Evolutionary conservation across 2,329 filamentous ascomycete genomes (phyloP).

Genomic region (Neonectria magnoliae): DNA sequence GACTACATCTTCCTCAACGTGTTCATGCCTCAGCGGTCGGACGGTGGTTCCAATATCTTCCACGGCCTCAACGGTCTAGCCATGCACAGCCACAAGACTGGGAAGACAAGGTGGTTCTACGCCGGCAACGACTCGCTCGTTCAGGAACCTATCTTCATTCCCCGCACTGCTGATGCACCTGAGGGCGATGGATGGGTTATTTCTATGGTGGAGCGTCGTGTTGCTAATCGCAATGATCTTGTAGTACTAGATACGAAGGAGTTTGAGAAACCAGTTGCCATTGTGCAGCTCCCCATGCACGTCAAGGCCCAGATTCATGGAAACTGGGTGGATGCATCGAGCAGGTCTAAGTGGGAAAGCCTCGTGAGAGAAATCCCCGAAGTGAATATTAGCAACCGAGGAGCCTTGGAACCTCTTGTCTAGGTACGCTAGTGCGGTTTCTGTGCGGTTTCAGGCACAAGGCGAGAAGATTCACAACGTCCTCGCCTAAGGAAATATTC

Average conservation of each 20-base stretch:
- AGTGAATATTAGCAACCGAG: neutral
- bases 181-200: slow-evolving; percentile 28
- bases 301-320: slow-evolving; percentile 23
- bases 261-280: slow-evolving; percentile 21
- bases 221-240: slow-evolving; percentile 19
- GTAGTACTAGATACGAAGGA: slow-evolving; percentile 19
- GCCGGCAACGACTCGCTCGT: slow-evolving; percentile 19
- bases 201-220: slow-evolving; percentile 7
- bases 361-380: slow-evolving; percentile 7
- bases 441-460: neutral
- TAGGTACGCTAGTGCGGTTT: neutral
- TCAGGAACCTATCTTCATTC: slow-evolving; percentile 28
- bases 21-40: slow-evolving; percentile 4
- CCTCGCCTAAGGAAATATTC: too few species aligned
- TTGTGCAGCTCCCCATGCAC: slow-evolving; percentile 26
- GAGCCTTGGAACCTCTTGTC: slow-evolving; percentile 7
- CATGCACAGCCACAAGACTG: slow-evolving; percentile 20
- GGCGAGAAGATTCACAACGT: too few species aligned
- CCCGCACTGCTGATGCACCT: neutral
- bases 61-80: slow-evolving; percentile 13
- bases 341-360: neutral
- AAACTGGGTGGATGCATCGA: slow-evolving; percentile 20
- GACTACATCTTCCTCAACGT: slow-evolving; percentile 22
- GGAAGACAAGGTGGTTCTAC: slow-evolving; percentile 13
- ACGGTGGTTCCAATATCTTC: slow-evolving; percentile 16